Base-by-base conservation (phyloP, 1,284 basidiomycete species). In the Melampsora larici-populina region DNA sequence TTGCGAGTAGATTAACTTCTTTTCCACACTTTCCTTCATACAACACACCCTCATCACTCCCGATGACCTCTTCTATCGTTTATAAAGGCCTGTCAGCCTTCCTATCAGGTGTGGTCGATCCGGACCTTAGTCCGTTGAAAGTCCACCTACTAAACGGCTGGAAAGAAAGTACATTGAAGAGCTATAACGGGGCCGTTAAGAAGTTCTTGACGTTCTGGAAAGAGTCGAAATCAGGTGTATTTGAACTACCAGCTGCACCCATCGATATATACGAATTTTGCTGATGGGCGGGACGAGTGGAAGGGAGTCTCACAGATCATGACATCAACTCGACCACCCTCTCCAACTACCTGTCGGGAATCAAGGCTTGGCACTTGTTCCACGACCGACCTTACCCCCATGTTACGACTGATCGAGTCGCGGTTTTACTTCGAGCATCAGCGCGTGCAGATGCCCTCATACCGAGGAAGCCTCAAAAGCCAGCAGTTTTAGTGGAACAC, bases 101-200 rank as follows among this genome's bases (percentile, higher is more conserved):
- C 11, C 11, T 11, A 11, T 49, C 11, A 11, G 21, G 11, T 11
- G 11, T 21, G 11, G 11, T 11, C 48, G 11, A n/a, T n/a, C n/a
- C 48, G 21, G 48, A 11, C 11, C 48, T 49, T 11, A 21, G 21
- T 49, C 11, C 11, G 21, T 11, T 49, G 48, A 49, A 49, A 11
- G 11, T 49, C 21, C 48, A 49, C 11, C 11, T 49, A 11, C 21
- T 49, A 49, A 49, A 21, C 11, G 48, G 48, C 48, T 70, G 69
- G 69, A 58, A 24, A 1, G 17, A 3, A 24, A 7, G 43, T 6
- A 70, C 51, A 1, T 11, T 51, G 4, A 15, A 24, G 40, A 13
- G 7, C 13, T 70, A 70, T 55, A 70, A 70, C 31, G 24, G n/a
- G 33, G 69, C 9, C n/a, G n/a, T n/a, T n/a, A n/a, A n/a, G n/a